Percentiles rank a stretch among this genome's conserved stretches.
These are phyloP conservation scores for Primulina huaijiensis DNA, from an alignment of 257 asterid genomes.

Conservation along the genomic window DNA sequence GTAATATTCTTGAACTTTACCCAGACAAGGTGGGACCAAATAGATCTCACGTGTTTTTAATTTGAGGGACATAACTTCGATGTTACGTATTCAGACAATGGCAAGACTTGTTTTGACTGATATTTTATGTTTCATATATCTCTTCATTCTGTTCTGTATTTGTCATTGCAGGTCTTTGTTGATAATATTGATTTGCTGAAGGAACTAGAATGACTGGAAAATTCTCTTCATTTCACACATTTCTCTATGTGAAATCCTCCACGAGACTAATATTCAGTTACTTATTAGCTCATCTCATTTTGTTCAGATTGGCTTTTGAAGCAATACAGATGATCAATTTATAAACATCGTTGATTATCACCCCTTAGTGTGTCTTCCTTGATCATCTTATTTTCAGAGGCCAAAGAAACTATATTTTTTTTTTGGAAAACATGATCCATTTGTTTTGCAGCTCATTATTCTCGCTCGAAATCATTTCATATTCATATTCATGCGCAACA, in stretches of 20 bases:
- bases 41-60: no score
- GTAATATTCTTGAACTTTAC: no score
- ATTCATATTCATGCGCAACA: slow-evolving; percentile 45
- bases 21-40: no score
- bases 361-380: background rate
- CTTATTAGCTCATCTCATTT: background rate
- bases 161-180: slow-evolving; percentile 45
- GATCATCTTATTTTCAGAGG: slow-evolving; percentile 16
- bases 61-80: no score
- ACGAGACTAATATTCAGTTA: background rate
- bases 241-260: slow-evolving; percentile 1
- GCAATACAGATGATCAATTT: background rate
- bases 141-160: slow-evolving; percentile 10
- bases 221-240: background rate
- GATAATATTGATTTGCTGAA: slow-evolving; percentile 48
- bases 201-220: slow-evolving; percentile 40
- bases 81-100: no score
- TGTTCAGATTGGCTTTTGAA: slow-evolving; percentile 3
- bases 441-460: slow-evolving; percentile 11
- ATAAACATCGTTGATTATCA: background rate
- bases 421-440: slow-evolving; percentile 12
- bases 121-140: no score
- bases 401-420: slow-evolving; percentile 2
- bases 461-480: slow-evolving; percentile 26
- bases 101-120: background rate